phyloP scores from a whole-genome alignment of 257 asterid genomes.

The Solanum tarijense region DNA sequence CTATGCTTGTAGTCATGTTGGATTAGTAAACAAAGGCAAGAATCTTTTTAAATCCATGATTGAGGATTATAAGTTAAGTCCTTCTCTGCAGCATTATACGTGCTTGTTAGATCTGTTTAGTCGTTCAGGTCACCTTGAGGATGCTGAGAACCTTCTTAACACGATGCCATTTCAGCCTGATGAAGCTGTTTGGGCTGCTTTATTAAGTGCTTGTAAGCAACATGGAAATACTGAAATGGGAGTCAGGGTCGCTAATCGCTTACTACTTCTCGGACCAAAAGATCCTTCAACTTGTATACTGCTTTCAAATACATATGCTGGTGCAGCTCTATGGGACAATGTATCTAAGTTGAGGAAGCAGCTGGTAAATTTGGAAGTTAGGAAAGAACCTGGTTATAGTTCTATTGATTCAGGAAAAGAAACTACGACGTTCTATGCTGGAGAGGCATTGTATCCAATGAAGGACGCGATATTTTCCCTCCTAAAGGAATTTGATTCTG shows the following conservation, averaged over 20 bases:
- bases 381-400: conserved; percentile 71
- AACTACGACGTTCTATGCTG: conserved; percentile 57
- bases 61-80: conserved; percentile 37
- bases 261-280: conserved; percentile 44
- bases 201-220: conserved; percentile 49
- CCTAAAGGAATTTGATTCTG: conserved; percentile 41
- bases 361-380: conserved; percentile 35
- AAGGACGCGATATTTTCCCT: conserved; percentile 40
- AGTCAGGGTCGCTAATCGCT: conserved; percentile 44
- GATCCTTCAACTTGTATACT: conserved; percentile 53
- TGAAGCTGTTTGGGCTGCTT: conserved; percentile 71
- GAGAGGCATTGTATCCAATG: conserved; percentile 43
- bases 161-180: conserved; percentile 69
- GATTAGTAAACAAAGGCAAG: conserved; percentile 52
- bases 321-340: conserved; percentile 51
- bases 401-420: conserved; percentile 54
- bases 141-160: conserved; percentile 46
- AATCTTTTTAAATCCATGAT: conserved; percentile 62
- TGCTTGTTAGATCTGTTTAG: conserved; percentile 72
- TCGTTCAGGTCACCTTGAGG: conserved; percentile 53
- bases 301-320: conserved; percentile 55
- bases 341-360: conserved; percentile 47
- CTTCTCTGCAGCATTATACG: conserved; percentile 68
- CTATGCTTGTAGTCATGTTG: conserved; percentile 76
- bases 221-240: conserved; percentile 40